Conservation (phyloP, 306 rosid species). For the Vigna angularis region DNA sequence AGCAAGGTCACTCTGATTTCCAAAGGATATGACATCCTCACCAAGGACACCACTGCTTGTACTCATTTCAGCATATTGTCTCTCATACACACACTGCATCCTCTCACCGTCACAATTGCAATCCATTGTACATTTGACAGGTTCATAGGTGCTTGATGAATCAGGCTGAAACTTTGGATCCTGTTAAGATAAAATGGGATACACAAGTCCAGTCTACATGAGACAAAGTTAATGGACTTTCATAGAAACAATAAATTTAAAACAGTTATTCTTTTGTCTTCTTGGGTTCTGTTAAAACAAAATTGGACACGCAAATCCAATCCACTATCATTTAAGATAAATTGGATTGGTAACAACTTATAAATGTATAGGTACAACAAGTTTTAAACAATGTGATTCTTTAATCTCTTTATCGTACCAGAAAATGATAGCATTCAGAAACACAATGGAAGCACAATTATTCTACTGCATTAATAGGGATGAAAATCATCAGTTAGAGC, state of each 20-base stretch:
- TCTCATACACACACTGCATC: constrained; percentile 79
- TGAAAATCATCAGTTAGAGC: constrained; percentile 24
- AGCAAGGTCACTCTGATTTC: constrained; percentile 76
- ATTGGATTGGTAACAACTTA: neutral
- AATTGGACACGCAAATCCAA: constrained; percentile 33
- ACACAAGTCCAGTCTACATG: constrained; percentile 34
- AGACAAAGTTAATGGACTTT: constrained; percentile 12
- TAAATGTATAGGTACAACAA: constrained; percentile 10
- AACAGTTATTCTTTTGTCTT: constrained; percentile 20
- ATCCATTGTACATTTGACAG: constrained; percentile 77
- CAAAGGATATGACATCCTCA: constrained; percentile 85
- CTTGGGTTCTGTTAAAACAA: constrained; percentile 63
- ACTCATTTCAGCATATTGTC: constrained; percentile 99
- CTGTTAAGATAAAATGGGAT: constrained; percentile 52
- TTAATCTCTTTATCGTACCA: neutral
- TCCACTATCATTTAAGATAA: constrained; percentile 29
- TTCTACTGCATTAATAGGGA: constrained; percentile 22
- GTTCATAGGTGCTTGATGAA: constrained; percentile 73
- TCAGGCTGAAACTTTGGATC: constrained; percentile 93
- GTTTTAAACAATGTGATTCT: constrained; percentile 12
- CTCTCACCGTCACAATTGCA: constrained; percentile 77
- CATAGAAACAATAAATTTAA: constrained; percentile 13
- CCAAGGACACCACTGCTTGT: constrained; percentile 92
- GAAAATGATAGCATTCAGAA: constrained; percentile 24
- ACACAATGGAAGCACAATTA: constrained; percentile 2